Percentiles rank a stretch among this genome's conserved stretches.
These are phyloP conservation scores for Fusarium heterosporum DNA, from an alignment of 2,329 filamentous ascomycete genomes.

Conservation along the genomic window DNA sequence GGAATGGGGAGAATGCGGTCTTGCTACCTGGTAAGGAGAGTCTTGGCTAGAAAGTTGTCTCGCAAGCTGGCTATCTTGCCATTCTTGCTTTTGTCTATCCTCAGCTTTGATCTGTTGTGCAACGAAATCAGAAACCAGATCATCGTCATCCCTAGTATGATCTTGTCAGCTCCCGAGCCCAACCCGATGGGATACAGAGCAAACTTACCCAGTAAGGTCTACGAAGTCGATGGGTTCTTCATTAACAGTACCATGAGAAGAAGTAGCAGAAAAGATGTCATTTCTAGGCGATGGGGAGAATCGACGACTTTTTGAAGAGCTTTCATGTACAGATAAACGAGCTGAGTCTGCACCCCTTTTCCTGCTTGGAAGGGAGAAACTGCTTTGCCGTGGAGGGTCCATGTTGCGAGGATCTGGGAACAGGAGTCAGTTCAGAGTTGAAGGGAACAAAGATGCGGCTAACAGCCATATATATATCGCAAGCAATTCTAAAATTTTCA, in stretches of 20 bases:
- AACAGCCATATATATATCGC: background rate
- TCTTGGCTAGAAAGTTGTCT: slow-evolving; percentile 45
- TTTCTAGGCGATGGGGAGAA: slow-evolving; percentile 41
- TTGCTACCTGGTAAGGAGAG: slow-evolving; percentile 7
- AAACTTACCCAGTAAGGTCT: slow-evolving; percentile 57
- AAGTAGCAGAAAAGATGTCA: slow-evolving; percentile 15
- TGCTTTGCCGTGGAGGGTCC: slow-evolving; percentile 28
- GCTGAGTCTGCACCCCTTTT: slow-evolving; percentile 48
- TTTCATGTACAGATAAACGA: slow-evolving; percentile 22
- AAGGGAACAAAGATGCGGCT: background rate
- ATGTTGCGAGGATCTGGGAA: slow-evolving; percentile 34
- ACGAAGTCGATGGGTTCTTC: slow-evolving; percentile 49
- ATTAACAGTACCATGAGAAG: slow-evolving; percentile 18
- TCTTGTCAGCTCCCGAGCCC: slow-evolving; percentile 8
- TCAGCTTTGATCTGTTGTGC: slow-evolving; percentile 53
- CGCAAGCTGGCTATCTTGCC: slow-evolving; percentile 48
- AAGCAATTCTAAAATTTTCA: background rate
- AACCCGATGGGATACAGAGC: background rate
- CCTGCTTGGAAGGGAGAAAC: slow-evolving; percentile 44
- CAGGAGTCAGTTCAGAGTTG: slow-evolving; percentile 21
- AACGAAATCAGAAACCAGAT: slow-evolving; percentile 46
- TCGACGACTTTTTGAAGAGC: slow-evolving; percentile 51
- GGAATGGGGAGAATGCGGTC: slow-evolving; percentile 7
- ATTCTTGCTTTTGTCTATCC: slow-evolving; percentile 49
- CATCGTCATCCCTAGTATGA: slow-evolving; percentile 49